These are phyloP conservation scores for Metschnikowia kunwiensis DNA, from an alignment of 805 yeast genomes.

Conservation along the genomic window DNA sequence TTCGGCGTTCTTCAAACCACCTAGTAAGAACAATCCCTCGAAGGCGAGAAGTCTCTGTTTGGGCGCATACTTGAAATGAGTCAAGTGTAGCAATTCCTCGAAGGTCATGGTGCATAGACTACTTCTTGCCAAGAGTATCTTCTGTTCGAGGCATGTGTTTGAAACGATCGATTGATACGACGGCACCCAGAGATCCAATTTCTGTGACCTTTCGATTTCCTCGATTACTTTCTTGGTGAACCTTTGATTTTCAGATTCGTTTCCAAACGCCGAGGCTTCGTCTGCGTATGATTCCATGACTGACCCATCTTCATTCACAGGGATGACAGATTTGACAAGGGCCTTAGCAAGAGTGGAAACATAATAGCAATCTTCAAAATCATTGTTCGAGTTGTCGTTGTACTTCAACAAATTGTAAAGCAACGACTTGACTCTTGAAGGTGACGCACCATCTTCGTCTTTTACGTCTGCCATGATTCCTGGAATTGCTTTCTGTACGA, in stretches of 20 bases:
- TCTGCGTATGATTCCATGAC: conserved; percentile 2
- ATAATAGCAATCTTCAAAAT: conserved; percentile 70
- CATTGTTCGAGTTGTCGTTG: conserved; percentile 81
- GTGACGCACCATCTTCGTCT: conserved; percentile 64
- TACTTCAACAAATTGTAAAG: conserved; percentile 70
- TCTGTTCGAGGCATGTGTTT: conserved; percentile 54
- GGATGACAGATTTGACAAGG: conserved; percentile 38
- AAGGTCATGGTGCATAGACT: conserved; percentile 53
- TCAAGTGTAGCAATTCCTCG: conserved; percentile 53
- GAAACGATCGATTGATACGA: conserved; percentile 60
- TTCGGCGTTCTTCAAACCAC: conserved; percentile 68
- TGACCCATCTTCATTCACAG: conserved; percentile 13
- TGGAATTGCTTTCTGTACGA: conserved; percentile 69
- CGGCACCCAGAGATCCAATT: conserved; percentile 85
- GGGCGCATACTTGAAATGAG: conserved; percentile 43
- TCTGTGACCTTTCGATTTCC: conserved; percentile 71
- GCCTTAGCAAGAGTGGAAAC: conserved; percentile 55
- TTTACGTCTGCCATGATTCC: conserved; percentile 55
- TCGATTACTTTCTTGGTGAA: conserved; percentile 37
- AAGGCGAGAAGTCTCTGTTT: conserved; percentile 68
- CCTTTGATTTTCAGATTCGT: conserved; percentile 11
- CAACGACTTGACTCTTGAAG: conserved; percentile 52
- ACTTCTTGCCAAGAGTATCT: conserved; percentile 53
- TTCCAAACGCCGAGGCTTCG: conserved; percentile 3
- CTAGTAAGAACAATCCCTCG: conserved; percentile 63